phyloP scores from a whole-genome alignment of 176 grass and related monocot genomes.

The Triticum urartu region DNA sequence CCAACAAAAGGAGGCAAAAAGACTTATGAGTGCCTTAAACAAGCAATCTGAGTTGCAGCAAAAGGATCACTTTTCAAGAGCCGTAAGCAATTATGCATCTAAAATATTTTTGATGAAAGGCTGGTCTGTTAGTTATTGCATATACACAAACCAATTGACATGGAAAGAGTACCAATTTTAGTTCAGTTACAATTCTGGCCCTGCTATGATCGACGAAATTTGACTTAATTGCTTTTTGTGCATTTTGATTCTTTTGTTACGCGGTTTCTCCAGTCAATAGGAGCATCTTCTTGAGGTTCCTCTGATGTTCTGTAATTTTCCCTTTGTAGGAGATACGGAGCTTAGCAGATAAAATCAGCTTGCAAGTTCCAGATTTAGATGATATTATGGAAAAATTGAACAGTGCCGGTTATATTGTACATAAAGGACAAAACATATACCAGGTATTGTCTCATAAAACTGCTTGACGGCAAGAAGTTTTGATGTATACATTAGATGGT shows the following conservation, averaged over 20 bases:
- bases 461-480: neutral
- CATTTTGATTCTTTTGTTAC: neutral
- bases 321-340: constrained; percentile 57
- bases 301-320: constrained; percentile 18
- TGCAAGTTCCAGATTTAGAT: constrained; percentile 67
- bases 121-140: neutral
- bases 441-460: constrained; percentile 52
- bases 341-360: constrained; percentile 70
- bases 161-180: neutral
- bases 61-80: constrained; percentile 71
- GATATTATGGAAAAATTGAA: constrained; percentile 59
- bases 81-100: constrained; percentile 40
- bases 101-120: neutral
- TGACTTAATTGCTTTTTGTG: neutral
- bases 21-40: constrained; percentile 54
- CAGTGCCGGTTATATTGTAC: constrained; percentile 40
- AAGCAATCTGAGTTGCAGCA: constrained; percentile 67
- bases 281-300: neutral
- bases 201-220: neutral
- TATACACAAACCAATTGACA: constrained; percentile 2
- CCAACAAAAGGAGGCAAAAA: constrained; percentile 55
- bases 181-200: neutral
- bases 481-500: neutral
- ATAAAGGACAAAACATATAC: constrained; percentile 60
- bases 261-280: neutral